Conservation (phyloP, 192 early-diverging fungal species). For the Mortierella alpina region DNA sequence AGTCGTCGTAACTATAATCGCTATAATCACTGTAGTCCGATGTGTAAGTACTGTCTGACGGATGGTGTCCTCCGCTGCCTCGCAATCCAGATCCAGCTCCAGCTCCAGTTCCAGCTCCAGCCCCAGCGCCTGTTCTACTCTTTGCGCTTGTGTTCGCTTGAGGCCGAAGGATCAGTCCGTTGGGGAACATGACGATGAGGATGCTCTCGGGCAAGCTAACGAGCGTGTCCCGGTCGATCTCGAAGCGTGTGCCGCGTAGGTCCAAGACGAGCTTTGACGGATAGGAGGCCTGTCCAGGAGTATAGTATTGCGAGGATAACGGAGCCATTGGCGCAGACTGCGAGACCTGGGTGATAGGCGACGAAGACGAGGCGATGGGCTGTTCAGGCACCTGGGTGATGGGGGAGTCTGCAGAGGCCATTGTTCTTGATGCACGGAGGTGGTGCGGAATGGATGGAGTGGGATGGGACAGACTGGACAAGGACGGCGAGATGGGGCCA, state of each 20-base stretch:
- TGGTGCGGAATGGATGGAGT: no score
- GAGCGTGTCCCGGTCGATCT: constrained; percentile 67
- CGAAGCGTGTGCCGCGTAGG: constrained; percentile 63
- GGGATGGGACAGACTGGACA: no score
- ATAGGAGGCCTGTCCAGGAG: constrained; percentile 40
- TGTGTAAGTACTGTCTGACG: constrained; percentile 36
- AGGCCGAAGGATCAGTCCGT: constrained; percentile 62
- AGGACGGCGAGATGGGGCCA: no score
- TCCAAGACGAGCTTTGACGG: constrained; percentile 66
- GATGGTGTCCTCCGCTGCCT: constrained; percentile 23
- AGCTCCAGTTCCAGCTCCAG: neutral
- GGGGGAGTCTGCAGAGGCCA: constrained; percentile 38
- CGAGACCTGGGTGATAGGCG: constrained; percentile 31
- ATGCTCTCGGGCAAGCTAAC: constrained; percentile 69
- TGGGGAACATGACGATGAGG: constrained; percentile 72
- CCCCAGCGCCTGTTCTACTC: neutral
- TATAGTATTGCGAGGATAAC: constrained; percentile 14
- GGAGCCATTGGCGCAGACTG: constrained; percentile 15
- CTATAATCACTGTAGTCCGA: constrained; percentile 33
- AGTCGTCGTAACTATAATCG: constrained; percentile 36
- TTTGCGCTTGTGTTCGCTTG: neutral
- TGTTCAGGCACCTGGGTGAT: constrained; percentile 55
- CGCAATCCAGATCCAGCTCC: neutral
- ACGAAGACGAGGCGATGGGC: neutral
- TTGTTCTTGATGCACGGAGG: neutral